phyloP scores from a whole-genome alignment of 31 red algal species.

The Bonnemaisonia californica region DNA sequence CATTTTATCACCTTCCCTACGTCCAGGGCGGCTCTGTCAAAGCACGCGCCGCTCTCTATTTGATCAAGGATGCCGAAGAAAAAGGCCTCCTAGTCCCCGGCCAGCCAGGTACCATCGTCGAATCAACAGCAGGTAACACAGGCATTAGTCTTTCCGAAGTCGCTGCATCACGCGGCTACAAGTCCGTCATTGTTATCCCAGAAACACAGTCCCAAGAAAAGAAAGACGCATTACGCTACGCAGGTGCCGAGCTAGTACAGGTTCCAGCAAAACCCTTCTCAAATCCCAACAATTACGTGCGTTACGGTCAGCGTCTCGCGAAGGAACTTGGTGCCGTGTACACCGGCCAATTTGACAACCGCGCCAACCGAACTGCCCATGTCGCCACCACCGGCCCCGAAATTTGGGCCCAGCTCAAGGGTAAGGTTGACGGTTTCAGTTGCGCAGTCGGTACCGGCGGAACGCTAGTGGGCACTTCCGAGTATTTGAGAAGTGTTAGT shows the following conservation, averaged over 20 bases:
- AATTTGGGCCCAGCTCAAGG: conserved; percentile 83
- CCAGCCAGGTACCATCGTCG: conserved; percentile 70
- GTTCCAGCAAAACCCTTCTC: conserved; percentile 78
- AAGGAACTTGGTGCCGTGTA: conserved; percentile 72
- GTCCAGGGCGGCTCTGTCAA: conserved; percentile 79
- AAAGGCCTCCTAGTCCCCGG: conserved; percentile 69
- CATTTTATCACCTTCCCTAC: not conserved
- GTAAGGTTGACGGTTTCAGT: conserved; percentile 79
- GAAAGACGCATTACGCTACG: conserved; percentile 73
- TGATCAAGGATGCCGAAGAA: conserved; percentile 76
- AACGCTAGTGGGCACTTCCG: conserved; percentile 64
- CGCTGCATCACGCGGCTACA: conserved; percentile 73
- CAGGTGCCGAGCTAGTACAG: conserved; percentile 76
- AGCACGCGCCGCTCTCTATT: conserved; percentile 78
- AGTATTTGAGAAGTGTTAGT: conserved; percentile 58
- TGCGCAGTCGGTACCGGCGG: conserved; percentile 87
- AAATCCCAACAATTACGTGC: conserved; percentile 94
- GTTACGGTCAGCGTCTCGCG: conserved; percentile 63
- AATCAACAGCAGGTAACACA: conserved; percentile 89
- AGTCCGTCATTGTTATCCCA: conserved; percentile 81
- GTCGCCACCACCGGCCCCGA: conserved; percentile 80
- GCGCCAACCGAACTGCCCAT: conserved; percentile 79
- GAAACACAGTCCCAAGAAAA: conserved; percentile 78
- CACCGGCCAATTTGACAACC: conserved; percentile 88
- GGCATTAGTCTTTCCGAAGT: conserved; percentile 89